phyloP scores from a whole-genome alignment of 108 stramenopile species.

The Skeletonema grethae region DNA sequence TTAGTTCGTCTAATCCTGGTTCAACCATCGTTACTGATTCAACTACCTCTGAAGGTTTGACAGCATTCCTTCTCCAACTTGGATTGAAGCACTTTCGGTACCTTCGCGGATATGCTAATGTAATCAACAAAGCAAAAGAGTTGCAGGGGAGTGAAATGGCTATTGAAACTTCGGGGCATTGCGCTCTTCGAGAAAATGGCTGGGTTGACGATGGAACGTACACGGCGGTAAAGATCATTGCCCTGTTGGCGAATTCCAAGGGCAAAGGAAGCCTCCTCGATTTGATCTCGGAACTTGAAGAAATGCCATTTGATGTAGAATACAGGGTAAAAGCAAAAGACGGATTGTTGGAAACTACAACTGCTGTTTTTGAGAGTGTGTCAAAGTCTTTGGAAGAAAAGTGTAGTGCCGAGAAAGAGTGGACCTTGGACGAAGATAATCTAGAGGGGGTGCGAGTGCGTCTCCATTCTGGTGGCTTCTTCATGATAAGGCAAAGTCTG shows the following conservation, averaged over 20 bases:
- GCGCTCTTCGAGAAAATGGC: constrained; percentile 67
- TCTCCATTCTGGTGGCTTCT: constrained; percentile 65
- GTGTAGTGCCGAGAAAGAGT: constrained; percentile 24
- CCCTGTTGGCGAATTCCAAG: constrained; percentile 46
- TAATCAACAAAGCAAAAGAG: constrained; percentile 77
- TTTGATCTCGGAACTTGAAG: constrained; percentile 63
- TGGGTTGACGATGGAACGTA: constrained; percentile 90
- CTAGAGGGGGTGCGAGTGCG: constrained; percentile 78
- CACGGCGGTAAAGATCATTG: constrained; percentile 81
- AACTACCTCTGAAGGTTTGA: constrained; percentile 76
- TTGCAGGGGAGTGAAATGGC: constrained; percentile 75
- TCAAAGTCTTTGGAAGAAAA: constrained; percentile 31
- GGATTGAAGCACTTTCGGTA: constrained; percentile 73
- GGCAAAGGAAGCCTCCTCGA: constrained; percentile 55
- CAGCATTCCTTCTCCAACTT: constrained; percentile 58
- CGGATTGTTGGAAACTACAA: constrained; percentile 65
- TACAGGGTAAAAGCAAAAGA: constrained; percentile 62
- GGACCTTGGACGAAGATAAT: constrained; percentile 76
- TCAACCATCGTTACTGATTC: constrained; percentile 82
- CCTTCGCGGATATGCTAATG: constrained; percentile 86
- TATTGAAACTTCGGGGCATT: constrained; percentile 89
- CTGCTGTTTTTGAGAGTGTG: constrained; percentile 52
- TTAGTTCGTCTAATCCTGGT: constrained; percentile 56
- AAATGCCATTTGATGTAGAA: constrained; percentile 68
- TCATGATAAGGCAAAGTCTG: constrained; percentile 83